Base-by-base conservation (phyloP, 768 basidiomycete genomes). In the Trametes meyenii region DNA sequence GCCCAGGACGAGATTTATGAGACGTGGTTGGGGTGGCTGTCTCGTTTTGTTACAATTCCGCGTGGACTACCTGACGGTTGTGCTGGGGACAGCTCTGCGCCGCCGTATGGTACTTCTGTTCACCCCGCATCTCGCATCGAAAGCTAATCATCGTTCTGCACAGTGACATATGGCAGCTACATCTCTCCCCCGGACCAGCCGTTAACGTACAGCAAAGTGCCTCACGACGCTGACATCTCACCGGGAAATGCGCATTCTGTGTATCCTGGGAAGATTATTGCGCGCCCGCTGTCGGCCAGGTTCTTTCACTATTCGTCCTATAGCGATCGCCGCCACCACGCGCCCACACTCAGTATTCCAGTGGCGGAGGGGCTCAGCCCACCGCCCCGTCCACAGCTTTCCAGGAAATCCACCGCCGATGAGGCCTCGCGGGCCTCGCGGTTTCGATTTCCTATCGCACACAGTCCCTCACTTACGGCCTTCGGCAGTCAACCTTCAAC, bases 1-100 rank as follows among this genome's bases (percentile, higher is more conserved):
- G 69, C 69, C 0, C 69, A 67, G 19, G 65, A 70, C 24, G 65
- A 70, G 35, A 63, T 70, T 5, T 67, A 66, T 42, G 51, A 57
- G 48, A 60, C 64, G 0, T 70, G 69, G 69, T 29, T 55, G 2
- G 50, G 44, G 3, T 68, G 62, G 62, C 33, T 63, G 1, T 63
- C 56, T 13, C 56, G 39, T 13, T 5, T 58, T 13, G 36, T 62
- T 2, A 29, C 6, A 11, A n/a, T 44, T n/a, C 54, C 54, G 10
- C 11, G 17, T 4, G 24, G 42, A 50, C 43, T 14, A 17, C 16
- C 14, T 38, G n/a, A 40, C n/a, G 49, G 43, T 42, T 10, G n/a
- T 26, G n/a, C 39, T 7, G 16, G 29, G 35, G 2, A 36, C 33
- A 21, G 56, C 19, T 21, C 39, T n/a, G 39, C 39, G 39, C 39